Conservation (phyloP, 768 basidiomycete species). For the Lyophyllum atratum region DNA sequence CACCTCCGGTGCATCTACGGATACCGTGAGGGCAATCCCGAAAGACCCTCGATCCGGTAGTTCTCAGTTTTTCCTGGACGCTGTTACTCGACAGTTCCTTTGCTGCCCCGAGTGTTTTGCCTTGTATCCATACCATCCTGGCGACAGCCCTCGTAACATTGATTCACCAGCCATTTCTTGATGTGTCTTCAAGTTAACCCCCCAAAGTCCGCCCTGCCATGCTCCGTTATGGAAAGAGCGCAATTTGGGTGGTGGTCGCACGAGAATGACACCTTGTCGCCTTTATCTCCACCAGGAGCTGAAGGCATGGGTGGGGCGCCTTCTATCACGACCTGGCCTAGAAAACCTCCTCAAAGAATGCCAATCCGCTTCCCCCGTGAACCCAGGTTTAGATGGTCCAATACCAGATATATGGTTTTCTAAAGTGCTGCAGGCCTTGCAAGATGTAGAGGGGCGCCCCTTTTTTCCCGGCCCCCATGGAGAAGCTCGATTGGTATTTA, state of each 20-base stretch:
- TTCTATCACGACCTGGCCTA: conserved; percentile 26
- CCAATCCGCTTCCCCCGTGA: background rate
- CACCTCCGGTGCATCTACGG: background rate
- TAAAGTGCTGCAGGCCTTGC: conserved; percentile 15
- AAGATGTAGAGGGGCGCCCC: conserved; percentile 17
- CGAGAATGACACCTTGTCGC: conserved; percentile 4
- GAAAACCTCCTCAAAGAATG: conserved; percentile 23
- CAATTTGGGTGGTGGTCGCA: background rate
- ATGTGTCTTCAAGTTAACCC: conserved; percentile 11
- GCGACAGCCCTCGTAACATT: background rate
- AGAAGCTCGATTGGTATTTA: conserved; percentile 24
- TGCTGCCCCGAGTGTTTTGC: background rate
- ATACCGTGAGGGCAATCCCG: background rate
- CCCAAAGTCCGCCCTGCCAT: conserved; percentile 13
- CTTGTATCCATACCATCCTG: conserved; percentile 1
- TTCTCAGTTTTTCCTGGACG: background rate
- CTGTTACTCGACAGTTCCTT: background rate
- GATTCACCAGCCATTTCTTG: background rate
- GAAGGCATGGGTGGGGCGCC: conserved; percentile 25
- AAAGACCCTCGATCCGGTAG: background rate
- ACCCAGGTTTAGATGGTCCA: background rate
- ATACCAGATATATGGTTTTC: conserved; percentile 24
- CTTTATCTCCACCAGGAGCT: conserved; percentile 24
- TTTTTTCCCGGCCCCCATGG: conserved; percentile 20
- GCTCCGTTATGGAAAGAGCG: conserved; percentile 18